phyloP scores from a whole-genome alignment of 2,329 filamentous ascomycete genomes.

The Cladorrhinum sp. region DNA sequence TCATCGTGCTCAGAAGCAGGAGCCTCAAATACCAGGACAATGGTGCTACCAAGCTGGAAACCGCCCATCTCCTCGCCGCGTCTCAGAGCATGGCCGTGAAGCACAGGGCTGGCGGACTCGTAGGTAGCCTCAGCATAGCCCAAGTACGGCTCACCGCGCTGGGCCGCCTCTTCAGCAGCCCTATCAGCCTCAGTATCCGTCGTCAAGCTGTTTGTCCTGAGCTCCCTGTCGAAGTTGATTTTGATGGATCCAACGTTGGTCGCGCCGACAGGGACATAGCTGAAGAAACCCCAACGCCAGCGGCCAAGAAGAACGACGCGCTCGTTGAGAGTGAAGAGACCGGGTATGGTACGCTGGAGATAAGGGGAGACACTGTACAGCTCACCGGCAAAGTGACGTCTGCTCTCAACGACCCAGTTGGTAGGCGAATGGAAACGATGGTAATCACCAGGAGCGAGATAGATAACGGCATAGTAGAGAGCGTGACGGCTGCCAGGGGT shows the following conservation, averaged over 20 bases:
- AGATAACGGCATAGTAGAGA: constrained; percentile 92
- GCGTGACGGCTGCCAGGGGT: constrained; percentile 62
- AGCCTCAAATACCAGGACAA: constrained; percentile 95
- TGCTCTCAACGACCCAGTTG: constrained; percentile 89
- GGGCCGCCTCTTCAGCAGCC: constrained; percentile 75
- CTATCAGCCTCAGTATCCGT: constrained; percentile 90
- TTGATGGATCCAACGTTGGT: constrained; percentile 97
- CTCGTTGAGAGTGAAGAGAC: constrained; percentile 95
- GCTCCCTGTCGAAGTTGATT: constrained; percentile 92
- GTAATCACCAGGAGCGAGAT: constrained; percentile 95
- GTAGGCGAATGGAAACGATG: constrained; percentile 96
- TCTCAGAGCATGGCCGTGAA: constrained; percentile 79
- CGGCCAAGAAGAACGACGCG: constrained; percentile 87
- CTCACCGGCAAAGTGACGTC: constrained; percentile 97
- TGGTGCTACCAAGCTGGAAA: constrained; percentile 90
- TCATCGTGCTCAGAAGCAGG: constrained; percentile 63
- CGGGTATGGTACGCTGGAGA: constrained; percentile 85
- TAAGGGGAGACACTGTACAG: constrained; percentile 94
- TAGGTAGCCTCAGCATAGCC: constrained; percentile 94
- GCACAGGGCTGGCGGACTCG: constrained; percentile 67
- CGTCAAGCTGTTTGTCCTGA: constrained; percentile 86
- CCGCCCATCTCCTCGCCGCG: constrained; percentile 97
- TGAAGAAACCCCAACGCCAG: constrained; percentile 98
- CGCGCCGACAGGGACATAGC: constrained; percentile 89
- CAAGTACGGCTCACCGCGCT: constrained; percentile 76